These are phyloP conservation scores for Wallacemonas sp. DNA, from an alignment of 208 protist genomes.

Conservation along the genomic window DNA sequence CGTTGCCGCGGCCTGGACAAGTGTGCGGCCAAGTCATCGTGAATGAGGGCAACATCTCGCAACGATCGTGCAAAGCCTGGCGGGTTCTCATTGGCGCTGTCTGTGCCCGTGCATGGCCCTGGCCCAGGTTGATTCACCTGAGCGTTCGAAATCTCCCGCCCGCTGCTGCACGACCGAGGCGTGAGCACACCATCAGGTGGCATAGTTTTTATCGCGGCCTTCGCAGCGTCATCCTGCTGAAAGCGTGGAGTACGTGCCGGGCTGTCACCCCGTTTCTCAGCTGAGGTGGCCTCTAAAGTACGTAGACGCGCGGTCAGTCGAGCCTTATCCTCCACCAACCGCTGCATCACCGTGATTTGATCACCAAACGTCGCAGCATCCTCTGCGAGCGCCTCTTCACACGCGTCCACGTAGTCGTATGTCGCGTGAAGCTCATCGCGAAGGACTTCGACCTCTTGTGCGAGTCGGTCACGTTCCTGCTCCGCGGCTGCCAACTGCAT, in stretches of 20 bases:
- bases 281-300: background rate
- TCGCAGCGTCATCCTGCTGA: no score
- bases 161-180: no score
- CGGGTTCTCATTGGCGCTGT: no score
- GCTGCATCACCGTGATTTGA: slow-evolving; percentile 61
- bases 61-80: no score
- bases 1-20: background rate
- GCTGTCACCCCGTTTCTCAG: no score
- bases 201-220: no score
- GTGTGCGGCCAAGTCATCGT: background rate
- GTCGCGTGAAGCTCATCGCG: slow-evolving; percentile 20
- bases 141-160: no score
- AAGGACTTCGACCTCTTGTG: slow-evolving; percentile 26
- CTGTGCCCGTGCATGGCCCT: no score
- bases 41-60: no score
- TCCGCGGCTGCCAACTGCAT: slow-evolving; percentile 1
- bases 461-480: slow-evolving; percentile 18
- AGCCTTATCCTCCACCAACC: slow-evolving; percentile 52
- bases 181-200: no score
- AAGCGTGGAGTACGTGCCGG: no score
- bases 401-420: slow-evolving; percentile 49
- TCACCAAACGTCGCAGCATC: slow-evolving; percentile 76
- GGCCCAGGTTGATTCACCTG: no score
- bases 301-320: slow-evolving; percentile 15
- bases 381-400: slow-evolving; percentile 64